Evolutionary conservation across 306 rosid species (phyloP), one percentile per base, ranked within the genome.

Genomic region (Lablab purpureus): DNA sequence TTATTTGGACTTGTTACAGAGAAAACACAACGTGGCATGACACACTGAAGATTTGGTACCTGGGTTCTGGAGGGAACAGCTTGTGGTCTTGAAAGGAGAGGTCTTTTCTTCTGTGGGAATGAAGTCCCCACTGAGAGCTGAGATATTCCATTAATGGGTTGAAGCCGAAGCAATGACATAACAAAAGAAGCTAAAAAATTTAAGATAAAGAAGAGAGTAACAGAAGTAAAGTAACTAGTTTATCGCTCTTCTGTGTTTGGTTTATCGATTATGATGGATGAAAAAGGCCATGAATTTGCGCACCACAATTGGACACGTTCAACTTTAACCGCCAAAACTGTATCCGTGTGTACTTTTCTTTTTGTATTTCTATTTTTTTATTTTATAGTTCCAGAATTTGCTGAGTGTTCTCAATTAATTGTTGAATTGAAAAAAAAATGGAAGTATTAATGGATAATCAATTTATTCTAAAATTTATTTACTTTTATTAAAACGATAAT

Each of bases 51-150:
- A 83, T 71, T 21, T 51, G 28, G 69, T 41, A 95, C 98, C 96
- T 90, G 99, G 67, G 96, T 95, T 88, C 85, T 86, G 56, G 98
- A 92, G 73, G 93, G 90, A 82, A 71, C 76, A 60, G 87, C 88
- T 54, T 85, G 88, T 36, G 91, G 82, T 80, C 84, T 88, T 46
- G 85, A 74, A 80, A 85, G 67, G 52, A 55, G 51, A 19, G 81
- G 5, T 72, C 75, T 82, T 17, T 82, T 73, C 74, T 82, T 71
- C 25, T 46, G 87, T 69, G 82, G 55, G 40, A 85, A 34, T 25
- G 85, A 62, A 78, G 18, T 71, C 40, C 49, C 75, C 45, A 76
- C 71, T 5, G 89, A 64, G 64, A 76, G 40, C 54, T 32, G 83
- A 30, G 82, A 81, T 36, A 81, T 63, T 55, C 90, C 91, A 84